phyloP scores from a whole-genome alignment of 768 basidiomycete species.

The Lactarius hatsudake region DNA sequence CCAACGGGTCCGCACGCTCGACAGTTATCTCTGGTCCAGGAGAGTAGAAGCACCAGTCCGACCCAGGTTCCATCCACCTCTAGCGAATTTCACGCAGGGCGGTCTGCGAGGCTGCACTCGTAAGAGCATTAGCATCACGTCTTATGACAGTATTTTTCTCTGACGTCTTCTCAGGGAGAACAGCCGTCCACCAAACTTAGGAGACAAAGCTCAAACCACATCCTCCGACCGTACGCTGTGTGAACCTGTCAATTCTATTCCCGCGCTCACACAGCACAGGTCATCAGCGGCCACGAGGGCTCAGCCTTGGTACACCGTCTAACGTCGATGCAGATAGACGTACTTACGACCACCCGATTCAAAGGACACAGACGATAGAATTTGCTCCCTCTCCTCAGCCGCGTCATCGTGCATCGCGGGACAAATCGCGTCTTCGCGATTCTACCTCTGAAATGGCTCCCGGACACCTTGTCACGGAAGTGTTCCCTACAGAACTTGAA shows the following conservation, averaged over 20 bases:
- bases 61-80: neutral
- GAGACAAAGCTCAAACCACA: neutral
- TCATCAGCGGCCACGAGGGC: neutral
- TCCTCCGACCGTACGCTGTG: constrained; percentile 13
- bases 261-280: constrained; percentile 5
- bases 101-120: constrained; percentile 1
- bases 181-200: neutral
- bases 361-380: constrained; percentile 49
- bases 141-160: neutral
- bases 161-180: constrained; percentile 5
- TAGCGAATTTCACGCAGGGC: constrained; percentile 1
- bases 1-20: neutral
- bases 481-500: constrained; percentile 1
- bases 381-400: constrained; percentile 43
- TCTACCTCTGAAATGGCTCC: constrained; percentile 7
- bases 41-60: constrained; percentile 3
- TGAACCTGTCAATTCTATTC: neutral
- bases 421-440: constrained; percentile 9
- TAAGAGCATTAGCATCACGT: neutral
- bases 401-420: constrained; percentile 30
- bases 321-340: neutral
- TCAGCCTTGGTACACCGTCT: constrained; percentile 5
- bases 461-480: neutral
- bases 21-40: constrained; percentile 5
- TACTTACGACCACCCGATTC: constrained; percentile 29